Evolutionary conservation across 2,329 filamentous ascomycete species (phyloP).

Genomic region (Colletotrichum tropicale): DNA sequence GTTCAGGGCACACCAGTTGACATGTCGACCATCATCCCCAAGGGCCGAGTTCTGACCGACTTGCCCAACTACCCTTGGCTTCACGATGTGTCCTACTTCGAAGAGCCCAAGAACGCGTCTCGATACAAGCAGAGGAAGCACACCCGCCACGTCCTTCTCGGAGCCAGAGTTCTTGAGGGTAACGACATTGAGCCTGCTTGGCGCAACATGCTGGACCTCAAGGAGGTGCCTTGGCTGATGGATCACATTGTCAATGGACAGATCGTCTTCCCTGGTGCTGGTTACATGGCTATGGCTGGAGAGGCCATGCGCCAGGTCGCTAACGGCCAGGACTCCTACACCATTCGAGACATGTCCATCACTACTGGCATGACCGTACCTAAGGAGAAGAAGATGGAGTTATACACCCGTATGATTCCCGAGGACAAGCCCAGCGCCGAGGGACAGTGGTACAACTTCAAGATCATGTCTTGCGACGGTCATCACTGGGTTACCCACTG

Average conservation of each 20-base stretch:
- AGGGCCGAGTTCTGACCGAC: not conserved
- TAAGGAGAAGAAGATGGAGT: slow-evolving; percentile 28
- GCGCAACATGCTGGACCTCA: slow-evolving; percentile 9
- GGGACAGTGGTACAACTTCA: slow-evolving; percentile 35
- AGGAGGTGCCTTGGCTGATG: slow-evolving; percentile 8
- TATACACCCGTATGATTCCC: slow-evolving; percentile 33
- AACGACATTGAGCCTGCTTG: slow-evolving; percentile 8
- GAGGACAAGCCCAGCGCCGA: not conserved
- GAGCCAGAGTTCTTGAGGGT: not conserved
- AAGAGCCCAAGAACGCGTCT: not conserved
- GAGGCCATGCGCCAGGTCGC: slow-evolving; percentile 3
- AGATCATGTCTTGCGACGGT: slow-evolving; percentile 32
- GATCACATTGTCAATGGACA: slow-evolving; percentile 11
- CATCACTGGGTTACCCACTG: slow-evolving; percentile 32
- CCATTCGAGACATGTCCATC: slow-evolving; percentile 33
- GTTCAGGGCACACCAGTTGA: slow-evolving; percentile 45
- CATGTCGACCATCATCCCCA: slow-evolving; percentile 27
- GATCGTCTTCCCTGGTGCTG: slow-evolving; percentile 6
- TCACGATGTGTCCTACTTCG: not conserved
- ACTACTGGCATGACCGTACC: slow-evolving; percentile 33
- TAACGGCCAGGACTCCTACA: slow-evolving; percentile 22
- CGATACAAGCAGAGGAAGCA: slow-evolving; percentile 1
- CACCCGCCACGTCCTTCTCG: not conserved
- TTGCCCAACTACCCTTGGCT: slow-evolving; percentile 7
- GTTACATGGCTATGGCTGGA: slow-evolving; percentile 4